Conservation (phyloP, 163 green algal species). For the Prototheca cutis region DNA sequence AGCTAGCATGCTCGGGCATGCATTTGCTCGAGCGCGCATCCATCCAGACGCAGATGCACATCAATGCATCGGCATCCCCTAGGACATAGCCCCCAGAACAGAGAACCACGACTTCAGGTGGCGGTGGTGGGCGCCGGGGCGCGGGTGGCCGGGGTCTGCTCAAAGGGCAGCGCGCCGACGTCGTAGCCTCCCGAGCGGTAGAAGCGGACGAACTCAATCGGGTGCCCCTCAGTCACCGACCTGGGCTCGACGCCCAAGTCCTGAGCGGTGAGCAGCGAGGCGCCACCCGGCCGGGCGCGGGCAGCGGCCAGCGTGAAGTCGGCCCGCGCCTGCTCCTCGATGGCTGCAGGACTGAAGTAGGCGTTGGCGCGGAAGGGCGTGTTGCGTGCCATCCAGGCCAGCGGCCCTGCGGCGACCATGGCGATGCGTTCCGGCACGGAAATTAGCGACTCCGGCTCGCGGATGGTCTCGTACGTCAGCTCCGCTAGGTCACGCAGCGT, state of each 20-base stretch:
- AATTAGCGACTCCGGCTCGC: slow-evolving; percentile 1
- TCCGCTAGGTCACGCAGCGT: slow-evolving; percentile 58
- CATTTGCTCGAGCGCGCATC: too few species aligned
- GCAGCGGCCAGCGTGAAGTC: slow-evolving; percentile 37
- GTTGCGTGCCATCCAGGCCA: slow-evolving; percentile 8
- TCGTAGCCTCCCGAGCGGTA: slow-evolving; percentile 58
- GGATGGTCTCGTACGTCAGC: slow-evolving; percentile 55
- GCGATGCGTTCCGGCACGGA: not conserved
- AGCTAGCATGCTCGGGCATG: too few species aligned
- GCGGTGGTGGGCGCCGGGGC: too few species aligned
- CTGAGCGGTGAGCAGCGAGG: slow-evolving; percentile 32
- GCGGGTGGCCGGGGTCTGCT: too few species aligned
- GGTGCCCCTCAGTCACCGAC: slow-evolving; percentile 54
- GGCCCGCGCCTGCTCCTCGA: slow-evolving; percentile 16
- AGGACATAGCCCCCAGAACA: too few species aligned
- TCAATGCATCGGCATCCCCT: too few species aligned
- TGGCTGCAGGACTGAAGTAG: slow-evolving; percentile 30
- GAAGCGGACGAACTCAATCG: slow-evolving; percentile 68
- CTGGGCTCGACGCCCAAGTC: slow-evolving; percentile 51
- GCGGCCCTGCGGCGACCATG: not conserved
- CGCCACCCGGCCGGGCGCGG: slow-evolving; percentile 29
- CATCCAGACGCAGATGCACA: too few species aligned
- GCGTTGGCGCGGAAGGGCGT: slow-evolving; percentile 10
- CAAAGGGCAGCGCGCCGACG: slow-evolving; percentile 24
- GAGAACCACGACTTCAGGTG: too few species aligned